Conservation (phyloP, 345 rosid genomes). For the Trapa incisa region DNA sequence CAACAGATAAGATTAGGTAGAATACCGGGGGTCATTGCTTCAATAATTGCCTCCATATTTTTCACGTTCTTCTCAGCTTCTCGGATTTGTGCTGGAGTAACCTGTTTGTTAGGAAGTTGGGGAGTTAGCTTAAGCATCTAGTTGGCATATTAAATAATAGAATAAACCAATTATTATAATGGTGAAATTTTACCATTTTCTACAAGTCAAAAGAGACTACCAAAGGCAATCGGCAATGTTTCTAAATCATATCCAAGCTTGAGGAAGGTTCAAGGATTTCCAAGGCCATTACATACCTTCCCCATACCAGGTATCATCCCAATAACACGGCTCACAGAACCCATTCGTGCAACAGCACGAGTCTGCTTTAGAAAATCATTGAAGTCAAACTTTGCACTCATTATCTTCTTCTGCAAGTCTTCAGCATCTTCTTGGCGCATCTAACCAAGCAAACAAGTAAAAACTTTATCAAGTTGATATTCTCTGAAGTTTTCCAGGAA, state of each 20-base stretch:
- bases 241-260: not conserved
- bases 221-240: not conserved
- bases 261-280: not conserved
- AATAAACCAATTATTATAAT: not conserved
- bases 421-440: slow-evolving; percentile 98
- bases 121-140: slow-evolving; percentile 4
- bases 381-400: slow-evolving; percentile 94
- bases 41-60: slow-evolving; percentile 82
- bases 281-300: slow-evolving; percentile 36
- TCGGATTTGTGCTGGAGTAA: slow-evolving; percentile 85
- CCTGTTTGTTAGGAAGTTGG: slow-evolving; percentile 19
- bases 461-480: slow-evolving; percentile 1
- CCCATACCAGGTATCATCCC: slow-evolving; percentile 99
- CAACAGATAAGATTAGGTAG: not conserved
- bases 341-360: slow-evolving; percentile 91
- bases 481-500: not conserved
- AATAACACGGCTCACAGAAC: slow-evolving; percentile 80
- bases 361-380: slow-evolving; percentile 95
- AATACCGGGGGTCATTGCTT: slow-evolving; percentile 87
- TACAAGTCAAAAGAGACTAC: not conserved
- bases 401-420: slow-evolving; percentile 91
- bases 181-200: not conserved
- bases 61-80: slow-evolving; percentile 85
- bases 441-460: slow-evolving; percentile 24
- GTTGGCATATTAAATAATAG: slow-evolving; percentile 2